Conservation (phyloP, 257 asterid genomes). For the Nicotiana benthamiana region DNA sequence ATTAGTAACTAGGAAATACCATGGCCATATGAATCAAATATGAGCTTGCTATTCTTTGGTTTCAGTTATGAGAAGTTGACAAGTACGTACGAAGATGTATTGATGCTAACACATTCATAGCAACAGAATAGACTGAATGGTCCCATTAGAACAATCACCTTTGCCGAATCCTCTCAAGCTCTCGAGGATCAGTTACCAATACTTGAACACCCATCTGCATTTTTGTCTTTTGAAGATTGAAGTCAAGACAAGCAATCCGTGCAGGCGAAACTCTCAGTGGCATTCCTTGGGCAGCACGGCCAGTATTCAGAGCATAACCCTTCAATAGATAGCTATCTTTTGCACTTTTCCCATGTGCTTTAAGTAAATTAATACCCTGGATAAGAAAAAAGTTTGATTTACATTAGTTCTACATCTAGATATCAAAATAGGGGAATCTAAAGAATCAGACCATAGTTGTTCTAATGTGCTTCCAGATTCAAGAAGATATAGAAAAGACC, state of each 20-base stretch:
- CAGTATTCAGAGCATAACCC: slow-evolving; percentile 89
- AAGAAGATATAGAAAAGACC: not conserved
- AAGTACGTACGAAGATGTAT: not conserved
- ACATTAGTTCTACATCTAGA: not conserved
- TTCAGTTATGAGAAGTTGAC: not conserved
- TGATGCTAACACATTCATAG: not conserved
- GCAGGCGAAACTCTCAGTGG: slow-evolving; percentile 82
- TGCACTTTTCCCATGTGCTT: slow-evolving; percentile 94
- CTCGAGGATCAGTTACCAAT: slow-evolving; percentile 82
- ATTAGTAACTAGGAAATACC: not conserved
- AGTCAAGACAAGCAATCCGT: slow-evolving; percentile 84
- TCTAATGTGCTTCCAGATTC: not conserved
- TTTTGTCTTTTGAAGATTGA: slow-evolving; percentile 85
- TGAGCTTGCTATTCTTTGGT: not conserved
- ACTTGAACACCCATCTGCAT: slow-evolving; percentile 99
- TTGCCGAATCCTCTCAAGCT: slow-evolving; percentile 92
- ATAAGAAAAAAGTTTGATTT: slow-evolving; percentile 4
- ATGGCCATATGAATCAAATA: not conserved
- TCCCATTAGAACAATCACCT: slow-evolving; percentile 33
- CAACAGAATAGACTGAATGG: not conserved
- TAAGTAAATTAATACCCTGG: slow-evolving; percentile 86
- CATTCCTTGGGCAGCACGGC: slow-evolving; percentile 96
- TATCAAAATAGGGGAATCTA: not conserved
- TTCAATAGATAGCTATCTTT: slow-evolving; percentile 76
- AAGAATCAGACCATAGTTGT: not conserved